phyloP scores from a whole-genome alignment of 441 rosid genomes.

The Hura crepitans region DNA sequence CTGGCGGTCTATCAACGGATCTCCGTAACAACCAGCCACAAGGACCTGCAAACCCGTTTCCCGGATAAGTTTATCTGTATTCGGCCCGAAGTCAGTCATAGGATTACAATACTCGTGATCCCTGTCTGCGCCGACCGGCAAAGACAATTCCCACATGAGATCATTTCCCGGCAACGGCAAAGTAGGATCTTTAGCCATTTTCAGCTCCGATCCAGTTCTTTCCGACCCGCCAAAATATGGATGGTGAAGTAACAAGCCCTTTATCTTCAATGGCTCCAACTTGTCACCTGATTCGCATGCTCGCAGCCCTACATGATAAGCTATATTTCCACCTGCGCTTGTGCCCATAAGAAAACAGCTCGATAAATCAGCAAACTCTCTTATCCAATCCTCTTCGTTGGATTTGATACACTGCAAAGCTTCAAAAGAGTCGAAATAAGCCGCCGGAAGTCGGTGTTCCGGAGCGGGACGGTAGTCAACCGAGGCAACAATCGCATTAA shows the following conservation, averaged over 20 bases:
- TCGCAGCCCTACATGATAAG: constrained; percentile 2
- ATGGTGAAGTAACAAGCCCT: constrained; percentile 36
- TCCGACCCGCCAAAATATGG: constrained; percentile 47
- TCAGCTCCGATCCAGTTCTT: constrained; percentile 39
- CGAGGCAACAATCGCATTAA: constrained; percentile 10
- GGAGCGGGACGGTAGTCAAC: constrained; percentile 21
- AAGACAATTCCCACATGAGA: constrained; percentile 33
- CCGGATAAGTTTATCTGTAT: constrained; percentile 17
- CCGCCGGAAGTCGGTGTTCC: constrained; percentile 21
- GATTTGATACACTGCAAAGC: constrained; percentile 8
- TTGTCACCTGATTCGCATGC: background rate
- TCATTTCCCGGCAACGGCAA: constrained; percentile 28
- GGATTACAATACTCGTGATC: constrained; percentile 52
- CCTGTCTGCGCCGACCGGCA: constrained; percentile 36
- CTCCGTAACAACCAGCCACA: constrained; percentile 31
- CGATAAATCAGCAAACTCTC: background rate
- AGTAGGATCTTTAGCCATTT: constrained; percentile 23
- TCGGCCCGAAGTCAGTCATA: constrained; percentile 22
- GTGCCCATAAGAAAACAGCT: constrained; percentile 15
- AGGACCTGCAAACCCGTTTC: constrained; percentile 27
- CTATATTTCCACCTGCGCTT: constrained; percentile 23
- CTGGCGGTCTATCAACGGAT: constrained; percentile 45
- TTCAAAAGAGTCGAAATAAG: constrained; percentile 19
- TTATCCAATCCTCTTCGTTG: constrained; percentile 12
- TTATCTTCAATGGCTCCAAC: constrained; percentile 5